These are phyloP conservation scores for Lecanicillium sp. DNA, from an alignment of 2,329 filamentous ascomycete genomes.

Conservation along the genomic window DNA sequence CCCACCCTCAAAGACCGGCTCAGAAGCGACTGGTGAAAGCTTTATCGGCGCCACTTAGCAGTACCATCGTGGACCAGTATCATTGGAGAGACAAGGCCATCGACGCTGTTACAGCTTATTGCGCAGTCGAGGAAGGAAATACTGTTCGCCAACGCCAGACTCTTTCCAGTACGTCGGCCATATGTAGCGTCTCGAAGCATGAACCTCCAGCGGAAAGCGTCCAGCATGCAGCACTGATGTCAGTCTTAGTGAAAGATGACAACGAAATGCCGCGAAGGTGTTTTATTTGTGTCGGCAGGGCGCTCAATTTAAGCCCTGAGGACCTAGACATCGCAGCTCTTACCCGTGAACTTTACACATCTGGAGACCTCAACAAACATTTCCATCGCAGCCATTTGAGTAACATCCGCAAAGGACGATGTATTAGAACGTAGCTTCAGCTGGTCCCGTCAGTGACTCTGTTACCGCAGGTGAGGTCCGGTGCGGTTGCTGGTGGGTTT, in stretches of 20 bases:
- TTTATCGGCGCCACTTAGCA: conserved; percentile 7
- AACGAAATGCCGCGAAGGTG: conserved; percentile 9
- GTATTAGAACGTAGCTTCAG: too few species aligned
- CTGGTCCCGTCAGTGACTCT: too few species aligned
- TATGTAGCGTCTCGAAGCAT: background rate
- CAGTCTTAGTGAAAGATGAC: conserved; percentile 8
- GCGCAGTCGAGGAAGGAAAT: conserved; percentile 7
- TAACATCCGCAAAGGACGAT: conserved; percentile 2
- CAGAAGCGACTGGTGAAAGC: conserved; percentile 11
- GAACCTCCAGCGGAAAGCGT: conserved; percentile 2
- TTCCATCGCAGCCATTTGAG: conserved; percentile 10
- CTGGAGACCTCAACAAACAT: conserved; percentile 9
- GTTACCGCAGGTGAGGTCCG: too few species aligned
- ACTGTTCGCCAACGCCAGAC: background rate
- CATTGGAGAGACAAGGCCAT: conserved; percentile 9
- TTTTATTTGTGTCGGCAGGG: conserved; percentile 10
- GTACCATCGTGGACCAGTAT: conserved; percentile 10
- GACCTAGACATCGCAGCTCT: conserved; percentile 4
- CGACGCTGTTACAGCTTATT: conserved; percentile 9
- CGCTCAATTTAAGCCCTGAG: conserved; percentile 2
- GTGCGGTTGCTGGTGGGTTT: too few species aligned
- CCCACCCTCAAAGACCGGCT: conserved; percentile 8
- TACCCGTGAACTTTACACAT: conserved; percentile 9
- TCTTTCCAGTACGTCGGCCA: background rate
- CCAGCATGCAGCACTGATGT: conserved; percentile 6